Evolutionary conservation across 331 rosid species (phyloP), one percentile per base, ranked within the genome.

Genomic region (Pyrus hybrid): DNA sequence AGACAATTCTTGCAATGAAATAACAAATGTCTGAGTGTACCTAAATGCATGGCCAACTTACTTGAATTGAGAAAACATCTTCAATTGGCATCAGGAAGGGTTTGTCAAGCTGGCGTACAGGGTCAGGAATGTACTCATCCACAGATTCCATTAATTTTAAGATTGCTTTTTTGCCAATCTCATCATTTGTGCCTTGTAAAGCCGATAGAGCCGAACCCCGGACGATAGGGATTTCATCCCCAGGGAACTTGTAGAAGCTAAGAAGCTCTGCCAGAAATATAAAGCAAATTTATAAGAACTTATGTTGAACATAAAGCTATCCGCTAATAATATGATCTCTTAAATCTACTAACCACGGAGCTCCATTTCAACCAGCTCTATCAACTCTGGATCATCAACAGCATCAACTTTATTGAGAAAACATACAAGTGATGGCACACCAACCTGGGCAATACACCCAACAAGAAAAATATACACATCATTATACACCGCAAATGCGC

Each of bases 331-430:
- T 23, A 33, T 63, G 68, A 51, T 63, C 63, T 76, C 45, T 20
- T 67, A 80, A 56, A 72, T 71, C 67, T 80, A 82, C 76, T 26
- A 78, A 95, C 99, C 97, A 20, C 98, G 97, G 11, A 95, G 93
- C 80, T 95, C 99, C 99, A 95, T 95, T 83, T 95, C 99, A 33
- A 95, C 99, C 73, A 95, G 96, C 81, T 95, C 99, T 69, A 95
- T 74, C 87, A 95, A 72, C 81, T 95, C 97, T 35, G 85, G 89
- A 85, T 95, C 99, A 80, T 92, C 98, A 21, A 95, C 93, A 13
- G 93, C 99, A 23, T 95, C 99, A 63, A 92, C 93, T 89, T 95
- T 95, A 82, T 95, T 95, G 71, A 95, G 70, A 78, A 95, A 95
- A 80, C 99, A 95, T 77, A 95, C 99, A 78, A 95, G 99, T 57